Evolutionary conservation across 805 yeast genomes (phyloP), one percentile per base, ranked within the genome.

Genomic region (Ogataea salicorniae): DNA sequence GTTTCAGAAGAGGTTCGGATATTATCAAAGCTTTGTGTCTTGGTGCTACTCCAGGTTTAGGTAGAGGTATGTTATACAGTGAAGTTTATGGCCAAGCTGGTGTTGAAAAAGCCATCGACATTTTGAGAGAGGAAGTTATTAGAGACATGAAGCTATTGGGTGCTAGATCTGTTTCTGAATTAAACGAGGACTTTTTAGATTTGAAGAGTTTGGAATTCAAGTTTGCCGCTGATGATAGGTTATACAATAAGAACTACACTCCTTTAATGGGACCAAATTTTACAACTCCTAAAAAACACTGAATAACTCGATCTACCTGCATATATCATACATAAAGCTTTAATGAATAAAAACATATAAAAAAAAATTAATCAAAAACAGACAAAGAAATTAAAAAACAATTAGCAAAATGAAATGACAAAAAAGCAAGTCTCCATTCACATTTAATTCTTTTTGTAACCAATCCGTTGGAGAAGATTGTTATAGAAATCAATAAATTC

Each of bases 11-110:
- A 46, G 77, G 76, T 9, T 59, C 72, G 1, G 77, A 73, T 54
- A 51, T 73, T 7, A 46, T 73, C 35, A 73, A 73, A 50, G 73
- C 75, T 0, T 42, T 73, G 22, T 71, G 76, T 49, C 56, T 73
- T 34, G 77, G 77, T 6, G 78, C 75, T 1, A 69, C 46, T 7
- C 81, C 79, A 3, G 94, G 94, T 1, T 64, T 87, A 37, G 91
- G 94, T 5, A 72, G 92, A 47, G 88, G 91, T 2, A 82, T 86
- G 63, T 62, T 85, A 34, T 86, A 83, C 59, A 89, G 90, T 36
- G 79, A 84, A 81, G 75, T 86, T 17, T 87, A 86, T 55, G 94
- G 95, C 3, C 87, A 79, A 53, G 79, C 69, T 6, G 95, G 95
- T n/a, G 89, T 84, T 13, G 63, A 61, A 35, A 75, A 75, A 50